Base-by-base conservation (phyloP, 768 basidiomycete species). In the Cyclocybe aegerita region DNA sequence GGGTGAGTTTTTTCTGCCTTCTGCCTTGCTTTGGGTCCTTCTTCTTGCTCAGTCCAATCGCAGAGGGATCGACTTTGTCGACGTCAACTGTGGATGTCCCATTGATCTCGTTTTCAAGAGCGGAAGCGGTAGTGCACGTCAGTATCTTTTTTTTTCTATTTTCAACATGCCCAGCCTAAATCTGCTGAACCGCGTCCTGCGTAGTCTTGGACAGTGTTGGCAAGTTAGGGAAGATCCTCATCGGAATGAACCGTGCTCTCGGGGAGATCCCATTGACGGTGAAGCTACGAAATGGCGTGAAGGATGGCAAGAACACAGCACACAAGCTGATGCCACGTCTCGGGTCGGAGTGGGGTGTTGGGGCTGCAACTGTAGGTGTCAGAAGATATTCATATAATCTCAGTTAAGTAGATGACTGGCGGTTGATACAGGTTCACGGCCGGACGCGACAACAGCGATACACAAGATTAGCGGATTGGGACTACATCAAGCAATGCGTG, bases 71-170 rank as follows among this genome's bases (percentile, higher is more conserved):
- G 93, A 98, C 61, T 98, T 97, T 60, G 90, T 95, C 1, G 95
- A 99, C 62, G 70, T 98, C 56, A 99, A 99, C 62, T 91, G 92
- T 67, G 95, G 95, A 6, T 98, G 97, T 67, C 97, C 97, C 3
- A 98, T 98, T 58, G 97, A 99, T 67, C 73, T 98, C 38, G 91
- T 99, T 1, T 97, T 95, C 71, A 89, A 88, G 60, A 80, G 81
- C 10, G 94, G 94, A 3, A 93, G 92, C 48, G 94, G 94, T 0
- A 90, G 88, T 50, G 94, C 94, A 23, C 67, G 93, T 94, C 60
- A 44, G 88, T 85, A 39, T 8, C 38, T 39, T 7, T 43, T 41
- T 15, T 45, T 47, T 17, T 39, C 17, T 53, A 35, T 32, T 39
- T 55, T 16, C 29, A 15, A 11, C 39, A 9, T 39, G 39, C 10